These are phyloP conservation scores for Macrolepiota dolichaula DNA, from an alignment of 768 basidiomycete species.

Conservation along the genomic window DNA sequence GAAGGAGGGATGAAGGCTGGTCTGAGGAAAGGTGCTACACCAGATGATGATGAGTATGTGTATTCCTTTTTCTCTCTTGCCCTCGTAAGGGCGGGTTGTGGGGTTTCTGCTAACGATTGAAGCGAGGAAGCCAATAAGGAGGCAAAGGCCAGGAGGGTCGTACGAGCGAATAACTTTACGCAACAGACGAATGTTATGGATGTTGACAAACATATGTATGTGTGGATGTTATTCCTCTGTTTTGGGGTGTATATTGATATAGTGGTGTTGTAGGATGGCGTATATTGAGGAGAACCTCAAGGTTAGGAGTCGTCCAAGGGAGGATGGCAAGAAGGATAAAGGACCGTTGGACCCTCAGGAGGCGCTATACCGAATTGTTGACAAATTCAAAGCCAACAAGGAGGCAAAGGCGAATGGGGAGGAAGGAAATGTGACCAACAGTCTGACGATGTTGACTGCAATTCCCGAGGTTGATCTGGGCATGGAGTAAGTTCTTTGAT, in stretches of 20 bases:
- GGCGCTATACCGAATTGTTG: constrained; percentile 71
- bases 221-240: constrained; percentile 9
- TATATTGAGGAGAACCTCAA: constrained; percentile 95
- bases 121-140: constrained; percentile 67
- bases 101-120: background rate
- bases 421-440: constrained; percentile 92
- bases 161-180: constrained; percentile 90
- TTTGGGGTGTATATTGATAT: background rate
- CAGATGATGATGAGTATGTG: constrained; percentile 64
- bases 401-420: constrained; percentile 55
- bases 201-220: constrained; percentile 97
- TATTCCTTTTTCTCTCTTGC: constrained; percentile 2
- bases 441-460: constrained; percentile 92
- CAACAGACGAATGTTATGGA: constrained; percentile 95
- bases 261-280: constrained; percentile 74
- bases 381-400: constrained; percentile 60
- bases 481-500: constrained; percentile 79
- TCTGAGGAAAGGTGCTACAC: constrained; percentile 44
- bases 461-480: constrained; percentile 98
- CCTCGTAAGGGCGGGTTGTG: background rate
- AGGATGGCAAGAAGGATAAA: constrained; percentile 40
- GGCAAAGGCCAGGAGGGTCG: constrained; percentile 67
- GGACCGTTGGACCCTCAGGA: constrained; percentile 69
- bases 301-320: constrained; percentile 56
- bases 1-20: constrained; percentile 37